Percentiles rank a stretch among this genome's conserved stretches.
phyloP scores from a whole-genome alignment of 169 alveolate genomes.

The Plasmodium vivax region DNA sequence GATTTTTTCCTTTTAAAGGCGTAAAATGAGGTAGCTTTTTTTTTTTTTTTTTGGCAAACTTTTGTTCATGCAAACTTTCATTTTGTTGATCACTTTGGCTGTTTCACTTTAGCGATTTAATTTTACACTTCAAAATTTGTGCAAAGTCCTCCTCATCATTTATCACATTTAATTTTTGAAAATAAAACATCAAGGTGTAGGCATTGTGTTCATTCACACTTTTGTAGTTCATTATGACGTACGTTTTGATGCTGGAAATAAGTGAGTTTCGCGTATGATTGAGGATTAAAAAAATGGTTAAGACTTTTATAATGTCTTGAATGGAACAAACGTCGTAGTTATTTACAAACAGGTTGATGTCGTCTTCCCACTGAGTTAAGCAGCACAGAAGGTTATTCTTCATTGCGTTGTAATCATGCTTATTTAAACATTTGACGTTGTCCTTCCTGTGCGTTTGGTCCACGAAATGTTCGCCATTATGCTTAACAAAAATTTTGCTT shows the following conservation, averaged over 20 bases:
- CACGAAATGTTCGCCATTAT: background rate
- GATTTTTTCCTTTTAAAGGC: background rate
- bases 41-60: background rate
- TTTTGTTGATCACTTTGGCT: background rate
- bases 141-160: constrained; percentile 60
- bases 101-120: constrained; percentile 20
- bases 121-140: constrained; percentile 54
- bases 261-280: constrained; percentile 13
- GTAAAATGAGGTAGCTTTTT: background rate
- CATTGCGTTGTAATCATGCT: background rate
- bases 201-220: constrained; percentile 70
- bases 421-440: background rate
- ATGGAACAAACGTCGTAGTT: constrained; percentile 33
- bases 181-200: constrained; percentile 42
- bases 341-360: constrained; percentile 39
- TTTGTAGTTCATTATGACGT: constrained; percentile 49
- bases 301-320: constrained; percentile 58
- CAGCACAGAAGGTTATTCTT: constrained; percentile 25
- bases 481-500: constrained; percentile 44
- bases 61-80: background rate
- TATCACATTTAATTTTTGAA: constrained; percentile 40
- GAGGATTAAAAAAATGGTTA: constrained; percentile 40
- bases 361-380: constrained; percentile 50
- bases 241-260: constrained; percentile 26
- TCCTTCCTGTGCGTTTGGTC: constrained; percentile 1